Base-by-base conservation (phyloP, 2,329 filamentous ascomycete species). In the Hortaea werneckii region DNA sequence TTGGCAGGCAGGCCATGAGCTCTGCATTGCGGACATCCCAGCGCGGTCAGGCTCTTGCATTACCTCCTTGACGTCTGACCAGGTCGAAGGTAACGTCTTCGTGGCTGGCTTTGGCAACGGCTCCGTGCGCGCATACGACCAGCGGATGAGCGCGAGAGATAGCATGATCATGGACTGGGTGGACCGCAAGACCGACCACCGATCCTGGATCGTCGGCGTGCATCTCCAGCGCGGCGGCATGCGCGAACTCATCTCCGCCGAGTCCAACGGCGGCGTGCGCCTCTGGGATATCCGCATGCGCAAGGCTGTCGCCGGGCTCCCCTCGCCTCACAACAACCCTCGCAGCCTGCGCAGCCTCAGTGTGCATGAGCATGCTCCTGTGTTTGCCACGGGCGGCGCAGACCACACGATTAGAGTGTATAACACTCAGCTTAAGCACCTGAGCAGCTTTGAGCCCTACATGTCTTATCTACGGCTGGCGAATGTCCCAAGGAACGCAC, bases 81-180 rank as follows among this genome's bases (percentile, higher is more conserved):
- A 96, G 73, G 94, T 98, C 67, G 94, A 94, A 43, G 92, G 92
- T 38, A 89, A 95, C 59, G 81, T 95, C 40, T 95, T 98, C 58
- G 85, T 95, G 8, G 92, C 92, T 37, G 92, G 92, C 3, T 98
- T 96, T 59, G 92, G 92, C 12, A 94, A 98, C 59, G 92, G 92
- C 30, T 89, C 88, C 1, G 83, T 98, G 38, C 80, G 92, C 43
- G 88, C 95, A 4, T 98, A 95, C 62, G 92, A 98, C 65, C 87
- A 90, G 53, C 82, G 92, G 9, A 84, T 86, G 51, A 82, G 83
- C 51, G 84, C 88, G 2, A 84, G 87, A 49, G 87, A 92, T 44
- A 85, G 85, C 12, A 95, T 96, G 89, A 84, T 95, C 45, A 87
- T 85, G 67, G 89, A 90, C 55, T 98, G 92, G 90, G 92, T 94